A percentile compares a stretch with the other conserved stretches of the same genome.
Conservation (phyloP, 257 asterid genomes). For the Datura wrightii region DNA sequence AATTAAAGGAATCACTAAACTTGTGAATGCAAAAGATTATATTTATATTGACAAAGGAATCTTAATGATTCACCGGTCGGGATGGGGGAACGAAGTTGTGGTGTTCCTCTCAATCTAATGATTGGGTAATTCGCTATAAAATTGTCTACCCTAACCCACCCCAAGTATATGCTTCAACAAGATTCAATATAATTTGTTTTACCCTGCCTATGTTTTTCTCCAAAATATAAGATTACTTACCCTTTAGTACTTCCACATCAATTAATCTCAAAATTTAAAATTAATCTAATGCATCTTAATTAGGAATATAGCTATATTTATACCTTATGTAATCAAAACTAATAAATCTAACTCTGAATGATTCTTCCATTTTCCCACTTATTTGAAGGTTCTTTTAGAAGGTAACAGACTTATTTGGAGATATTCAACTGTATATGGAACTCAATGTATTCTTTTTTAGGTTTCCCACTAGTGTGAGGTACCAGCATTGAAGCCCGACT, state of each 20-base stretch:
- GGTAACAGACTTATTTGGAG: neutral
- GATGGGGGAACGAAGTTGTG: neutral
- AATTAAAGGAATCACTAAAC: neutral
- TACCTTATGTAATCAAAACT: neutral
- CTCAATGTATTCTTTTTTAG: too few relatives aligned
- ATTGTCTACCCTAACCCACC: neutral
- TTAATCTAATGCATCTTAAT: neutral
- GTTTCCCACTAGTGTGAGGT: too few relatives aligned
- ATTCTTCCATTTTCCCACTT: conserved; percentile 9
- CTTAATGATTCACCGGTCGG: neutral
- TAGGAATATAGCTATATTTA: conserved; percentile 12
- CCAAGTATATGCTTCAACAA: neutral
- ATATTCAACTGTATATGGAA: neutral
- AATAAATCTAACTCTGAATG: neutral
- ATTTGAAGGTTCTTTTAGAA: neutral
- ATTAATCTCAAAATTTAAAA: conserved; percentile 3
- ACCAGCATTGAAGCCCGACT: too few relatives aligned
- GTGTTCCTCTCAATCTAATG: neutral
- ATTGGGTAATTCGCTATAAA: neutral
- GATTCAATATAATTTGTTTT: neutral
- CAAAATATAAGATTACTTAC: neutral
- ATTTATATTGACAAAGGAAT: neutral
- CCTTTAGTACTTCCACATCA: neutral
- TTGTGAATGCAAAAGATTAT: neutral
- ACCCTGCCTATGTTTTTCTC: neutral